Conservation (phyloP, 1,284 basidiomycete genomes). For the Sanghuangporus weigelae region DNA sequence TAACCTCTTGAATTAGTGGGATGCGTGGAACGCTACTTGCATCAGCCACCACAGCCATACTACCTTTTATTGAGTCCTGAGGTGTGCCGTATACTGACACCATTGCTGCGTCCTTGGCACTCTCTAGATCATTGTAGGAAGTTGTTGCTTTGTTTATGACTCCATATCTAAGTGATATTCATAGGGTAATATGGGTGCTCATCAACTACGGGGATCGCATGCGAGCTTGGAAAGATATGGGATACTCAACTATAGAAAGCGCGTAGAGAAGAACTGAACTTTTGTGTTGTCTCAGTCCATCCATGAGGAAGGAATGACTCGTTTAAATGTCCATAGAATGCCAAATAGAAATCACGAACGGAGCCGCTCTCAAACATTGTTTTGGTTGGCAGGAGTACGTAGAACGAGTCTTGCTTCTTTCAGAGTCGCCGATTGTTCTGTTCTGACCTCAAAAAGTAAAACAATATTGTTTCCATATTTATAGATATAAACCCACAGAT, state of each 20-base stretch:
- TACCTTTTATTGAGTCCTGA: slow-evolving; percentile 33
- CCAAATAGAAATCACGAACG: too few relatives aligned
- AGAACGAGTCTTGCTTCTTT: too few relatives aligned
- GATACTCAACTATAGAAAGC: slow-evolving; percentile 23
- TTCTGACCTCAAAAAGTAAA: too few relatives aligned
- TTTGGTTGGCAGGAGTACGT: too few relatives aligned
- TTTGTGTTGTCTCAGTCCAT: too few relatives aligned
- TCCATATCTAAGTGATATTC: not conserved
- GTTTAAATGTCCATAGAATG: too few relatives aligned
- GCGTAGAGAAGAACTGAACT: not conserved
- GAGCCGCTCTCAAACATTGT: too few relatives aligned
- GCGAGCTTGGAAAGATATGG: slow-evolving; percentile 43
- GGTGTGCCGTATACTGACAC: slow-evolving; percentile 35
- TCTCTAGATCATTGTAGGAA: slow-evolving; percentile 20
- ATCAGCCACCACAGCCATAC: slow-evolving; percentile 26
- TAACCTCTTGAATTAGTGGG: slow-evolving; percentile 28
- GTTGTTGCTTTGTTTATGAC: not conserved
- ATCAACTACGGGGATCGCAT: slow-evolving; percentile 42
- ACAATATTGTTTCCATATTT: too few relatives aligned
- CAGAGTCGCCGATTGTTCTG: too few relatives aligned
- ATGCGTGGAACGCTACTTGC: slow-evolving; percentile 33
- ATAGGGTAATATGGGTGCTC: slow-evolving; percentile 37
- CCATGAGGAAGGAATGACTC: too few relatives aligned
- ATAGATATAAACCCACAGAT: too few relatives aligned
- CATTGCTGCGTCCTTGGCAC: slow-evolving; percentile 26